Evolutionary conservation across 495 filamentous ascomycete genomes (phyloP), one percentile per base, ranked within the genome.

Genomic region (Trichoderma virens): DNA sequence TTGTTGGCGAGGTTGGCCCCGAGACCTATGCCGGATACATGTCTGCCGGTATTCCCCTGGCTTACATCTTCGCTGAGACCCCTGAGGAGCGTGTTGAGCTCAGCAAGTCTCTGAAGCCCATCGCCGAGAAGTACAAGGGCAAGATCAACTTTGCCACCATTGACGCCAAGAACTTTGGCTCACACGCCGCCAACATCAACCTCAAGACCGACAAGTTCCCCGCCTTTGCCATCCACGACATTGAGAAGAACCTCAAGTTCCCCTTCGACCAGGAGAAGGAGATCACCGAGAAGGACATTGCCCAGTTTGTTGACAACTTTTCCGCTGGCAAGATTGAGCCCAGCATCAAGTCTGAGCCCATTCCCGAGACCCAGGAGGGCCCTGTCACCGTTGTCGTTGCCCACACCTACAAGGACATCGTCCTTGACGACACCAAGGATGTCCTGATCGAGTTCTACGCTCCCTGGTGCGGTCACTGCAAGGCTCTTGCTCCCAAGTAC

Each of bases 381-480:
- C 83, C 91, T 45, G 93, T 96, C 65, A 87, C 86, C 51, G 86
- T 96, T 60, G 86, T 98, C 64, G 94, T 99, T 61, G 94, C 94
- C 73, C 88, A 95, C 76, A 94, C 85, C 78, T 99, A 97, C 83
- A 84, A 97, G 63, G 87, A 96, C 11, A 75, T 97, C 61, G 93
- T 99, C 72, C 83, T 97, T 35, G 87, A 99, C 70, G 89, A 96
- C 73, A 83, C 89, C 67, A 97, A 98, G 86, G 94, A 99, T 78
- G 94, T 99, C 54, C 84, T 99, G 67, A 84, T 97, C 65, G 94
- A 99, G 81, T 99, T 97, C 83, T 99, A 95, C 76, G 94, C 94
- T 28, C 95, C 95, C 47, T 98, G 94, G 95, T 99, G 95, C 75
- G 94, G 94, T 68, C 94, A 98, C 85, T 98, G 94, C 89, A 98